Evolutionary conservation across 1,284 basidiomycete genomes (phyloP).

Genomic region (Fereydounia khargensis): DNA sequence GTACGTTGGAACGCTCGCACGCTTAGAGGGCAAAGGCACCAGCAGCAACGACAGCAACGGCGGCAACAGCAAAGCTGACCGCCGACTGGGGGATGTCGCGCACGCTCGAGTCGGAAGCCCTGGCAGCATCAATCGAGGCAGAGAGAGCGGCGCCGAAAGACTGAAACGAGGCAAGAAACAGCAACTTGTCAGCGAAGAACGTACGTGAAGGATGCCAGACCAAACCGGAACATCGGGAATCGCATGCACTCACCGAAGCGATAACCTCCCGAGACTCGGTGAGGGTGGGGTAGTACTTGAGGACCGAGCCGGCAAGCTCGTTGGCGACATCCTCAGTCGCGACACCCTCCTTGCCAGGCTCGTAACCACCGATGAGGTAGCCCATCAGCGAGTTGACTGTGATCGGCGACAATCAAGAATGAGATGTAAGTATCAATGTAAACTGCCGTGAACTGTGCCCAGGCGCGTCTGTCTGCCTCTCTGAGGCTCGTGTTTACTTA

Average conservation of each 20-base stretch:
- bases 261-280: slow-evolving; percentile 24
- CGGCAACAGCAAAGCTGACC: slow-evolving; percentile 28
- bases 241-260: slow-evolving; percentile 6
- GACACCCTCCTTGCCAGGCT: slow-evolving; percentile 24
- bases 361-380: slow-evolving; percentile 45
- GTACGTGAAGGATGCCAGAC: too few species aligned
- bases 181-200: too few species aligned
- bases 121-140: slow-evolving; percentile 25
- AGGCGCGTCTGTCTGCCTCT: too few species aligned
- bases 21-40: slow-evolving; percentile 50
- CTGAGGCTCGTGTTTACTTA: too few species aligned
- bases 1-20: too few species aligned
- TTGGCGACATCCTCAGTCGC: slow-evolving; percentile 38
- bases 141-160: slow-evolving; percentile 32
- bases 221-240: too few species aligned
- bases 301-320: slow-evolving; percentile 42
- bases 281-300: slow-evolving; percentile 52
- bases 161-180: too few species aligned
- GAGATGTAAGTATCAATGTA: not conserved
- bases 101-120: slow-evolving; percentile 14
- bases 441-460: too few species aligned
- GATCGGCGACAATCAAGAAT: slow-evolving; percentile 1
- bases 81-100: slow-evolving; percentile 17
- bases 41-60: slow-evolving; percentile 41
- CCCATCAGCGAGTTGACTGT: slow-evolving; percentile 39